Evolutionary conservation across 1,284 basidiomycete genomes (phyloP).

Genomic region (Macrocystidia cucumis): DNA sequence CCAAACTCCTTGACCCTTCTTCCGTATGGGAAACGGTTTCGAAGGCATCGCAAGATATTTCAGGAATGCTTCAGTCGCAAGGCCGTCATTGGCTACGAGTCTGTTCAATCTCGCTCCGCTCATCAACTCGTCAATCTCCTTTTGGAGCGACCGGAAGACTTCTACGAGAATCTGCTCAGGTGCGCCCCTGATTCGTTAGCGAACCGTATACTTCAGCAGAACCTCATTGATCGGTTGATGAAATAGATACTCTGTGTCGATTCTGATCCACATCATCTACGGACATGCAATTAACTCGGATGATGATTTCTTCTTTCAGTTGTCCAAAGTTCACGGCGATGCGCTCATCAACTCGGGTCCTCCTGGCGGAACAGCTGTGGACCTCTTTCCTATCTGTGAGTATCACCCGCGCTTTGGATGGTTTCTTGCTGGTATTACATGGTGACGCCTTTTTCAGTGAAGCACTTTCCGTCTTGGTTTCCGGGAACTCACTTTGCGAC

Average conservation of each 20-base stretch:
- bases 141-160: background rate
- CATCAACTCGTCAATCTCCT: constrained; percentile 9
- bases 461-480: background rate
- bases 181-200: no score
- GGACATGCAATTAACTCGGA: constrained; percentile 10
- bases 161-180: no score
- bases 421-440: no score
- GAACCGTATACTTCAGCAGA: no score
- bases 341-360: constrained; percentile 8
- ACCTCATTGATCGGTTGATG: no score
- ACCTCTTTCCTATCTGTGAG: constrained; percentile 12
- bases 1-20: constrained; percentile 2
- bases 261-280: constrained; percentile 9
- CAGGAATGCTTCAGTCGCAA: constrained; percentile 9
- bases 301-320: constrained; percentile 7
- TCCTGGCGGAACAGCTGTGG: constrained; percentile 9
- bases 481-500: no score
- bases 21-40: constrained; percentile 8
- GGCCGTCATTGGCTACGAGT: constrained; percentile 3
- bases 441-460: background rate
- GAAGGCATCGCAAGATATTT: constrained; percentile 7
- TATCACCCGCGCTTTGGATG: background rate
- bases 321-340: constrained; percentile 3
- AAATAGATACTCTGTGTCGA: constrained; percentile 9
- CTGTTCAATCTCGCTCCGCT: constrained; percentile 10